Base-by-base conservation (phyloP, 306 rosid species). In the Pyrus betulifolia region DNA sequence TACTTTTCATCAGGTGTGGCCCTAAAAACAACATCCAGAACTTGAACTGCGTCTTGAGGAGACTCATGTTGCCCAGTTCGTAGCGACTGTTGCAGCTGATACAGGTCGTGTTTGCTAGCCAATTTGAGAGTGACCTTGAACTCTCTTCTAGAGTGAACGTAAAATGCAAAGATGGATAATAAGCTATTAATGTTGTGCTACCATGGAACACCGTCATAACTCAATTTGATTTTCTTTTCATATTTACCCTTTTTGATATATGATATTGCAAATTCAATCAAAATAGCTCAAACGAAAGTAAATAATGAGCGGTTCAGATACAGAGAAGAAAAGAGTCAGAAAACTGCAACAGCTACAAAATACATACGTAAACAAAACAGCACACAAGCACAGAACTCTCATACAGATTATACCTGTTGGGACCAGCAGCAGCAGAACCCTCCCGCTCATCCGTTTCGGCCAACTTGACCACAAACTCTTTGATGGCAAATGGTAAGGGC, bases 1-100 rank as follows among this genome's bases (percentile, higher is more conserved):
- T 79, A 89, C 93, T 1, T 46, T 14, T 72, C 23, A 0, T 97
- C 80, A 0, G 99, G 91, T 0, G 80, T 25, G 2, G 85, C 87
- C 35, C 99, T 76, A 2, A 95, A 80, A 9, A 76, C 96, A 27
- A 95, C 88, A 71, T 87, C 97, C 9, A 95, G 90, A 1, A 71
- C 90, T 85, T 95, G 99, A 1, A 92, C 85, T 1, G 91, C 82
- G 6, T 92, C 97, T 0, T 84, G 86, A 0, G 97, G 99, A 18
- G 61, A 10, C 19, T 92, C 99, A 0, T 59, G 60, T 25, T 87
- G 97, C 17, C 14, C 30, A 2, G 91, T 30, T 0, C 12, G 10
- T 6, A 92, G 71, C 76, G 86, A 95, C 79, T 88, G 86, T 2
- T 8, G 67, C 1, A 95, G 86, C 12, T 84, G 83, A 46, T 77